Percentiles rank a stretch among this genome's conserved stretches.
phyloP scores from a whole-genome alignment of 2,329 filamentous ascomycete species.

The Neodidymelliopsis sp. region DNA sequence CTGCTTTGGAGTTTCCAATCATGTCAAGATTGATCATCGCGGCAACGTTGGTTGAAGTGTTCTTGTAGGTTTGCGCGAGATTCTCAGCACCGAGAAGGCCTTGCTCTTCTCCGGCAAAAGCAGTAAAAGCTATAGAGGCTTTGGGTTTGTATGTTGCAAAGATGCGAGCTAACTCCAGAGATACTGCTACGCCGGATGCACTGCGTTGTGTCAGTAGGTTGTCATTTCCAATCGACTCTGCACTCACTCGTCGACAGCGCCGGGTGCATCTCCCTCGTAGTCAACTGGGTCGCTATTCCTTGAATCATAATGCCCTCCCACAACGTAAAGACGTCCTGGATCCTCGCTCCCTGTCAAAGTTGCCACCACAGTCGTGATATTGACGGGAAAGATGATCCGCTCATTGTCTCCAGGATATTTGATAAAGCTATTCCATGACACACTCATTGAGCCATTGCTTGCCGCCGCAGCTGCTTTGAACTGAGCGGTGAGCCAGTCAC shows the following conservation, averaged over 20 bases:
- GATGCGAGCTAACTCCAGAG: slow-evolving; percentile 61
- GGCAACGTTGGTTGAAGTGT: slow-evolving; percentile 59
- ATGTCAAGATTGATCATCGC: slow-evolving; percentile 65
- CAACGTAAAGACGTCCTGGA: slow-evolving; percentile 58
- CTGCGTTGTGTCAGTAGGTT: not conserved
- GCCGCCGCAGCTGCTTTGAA: slow-evolving; percentile 55
- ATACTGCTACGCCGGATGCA: slow-evolving; percentile 45
- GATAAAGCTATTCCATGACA: slow-evolving; percentile 60
- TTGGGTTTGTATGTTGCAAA: slow-evolving; percentile 55
- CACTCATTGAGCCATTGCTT: slow-evolving; percentile 57
- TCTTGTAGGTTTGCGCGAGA: slow-evolving; percentile 59
- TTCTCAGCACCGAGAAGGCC: slow-evolving; percentile 58
- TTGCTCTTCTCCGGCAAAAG: slow-evolving; percentile 65
- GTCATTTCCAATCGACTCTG: no score
- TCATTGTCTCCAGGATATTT: slow-evolving; percentile 48
- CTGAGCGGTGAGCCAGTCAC: slow-evolving; percentile 61
- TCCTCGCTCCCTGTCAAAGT: slow-evolving; percentile 58
- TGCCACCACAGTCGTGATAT: slow-evolving; percentile 57
- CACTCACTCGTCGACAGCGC: slow-evolving; percentile 60
- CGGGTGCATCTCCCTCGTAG: slow-evolving; percentile 59
- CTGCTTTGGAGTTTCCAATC: slow-evolving; percentile 55
- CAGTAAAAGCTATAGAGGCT: slow-evolving; percentile 62
- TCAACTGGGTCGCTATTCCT: slow-evolving; percentile 58
- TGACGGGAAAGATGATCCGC: slow-evolving; percentile 56
- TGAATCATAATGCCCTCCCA: slow-evolving; percentile 63